Conservation (phyloP, 176 grass and related monocot species). For the Tillandsia fasciculata region DNA sequence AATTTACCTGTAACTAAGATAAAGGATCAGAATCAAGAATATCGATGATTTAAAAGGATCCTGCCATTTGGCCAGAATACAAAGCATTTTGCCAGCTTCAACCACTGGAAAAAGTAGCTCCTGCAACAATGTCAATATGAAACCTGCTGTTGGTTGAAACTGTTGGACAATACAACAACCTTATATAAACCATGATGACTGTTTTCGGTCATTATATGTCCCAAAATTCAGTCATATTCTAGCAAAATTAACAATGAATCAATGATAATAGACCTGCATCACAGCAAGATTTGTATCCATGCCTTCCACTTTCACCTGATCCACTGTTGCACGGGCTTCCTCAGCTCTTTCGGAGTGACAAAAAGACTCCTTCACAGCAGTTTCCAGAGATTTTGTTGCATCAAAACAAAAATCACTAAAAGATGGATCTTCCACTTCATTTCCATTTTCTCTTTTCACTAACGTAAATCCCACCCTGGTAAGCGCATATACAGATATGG, state of each 20-base stretch:
- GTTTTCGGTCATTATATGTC: no score
- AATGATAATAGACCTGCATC: conserved; percentile 40
- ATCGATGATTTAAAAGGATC: conserved; percentile 72
- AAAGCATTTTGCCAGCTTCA: conserved; percentile 55
- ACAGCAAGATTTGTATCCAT: conserved; percentile 71
- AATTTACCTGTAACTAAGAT: conserved; percentile 55
- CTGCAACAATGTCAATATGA: conserved; percentile 25
- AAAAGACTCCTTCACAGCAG: conserved; percentile 80
- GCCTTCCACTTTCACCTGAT: conserved; percentile 78
- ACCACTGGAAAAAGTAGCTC: conserved; percentile 82
- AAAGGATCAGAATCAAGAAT: conserved; percentile 65
- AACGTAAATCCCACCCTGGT: conserved; percentile 51
- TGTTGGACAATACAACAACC: no score
- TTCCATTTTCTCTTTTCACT: conserved; percentile 31
- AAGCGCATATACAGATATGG: conserved; percentile 44
- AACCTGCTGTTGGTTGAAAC: no score
- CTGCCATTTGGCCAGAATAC: conserved; percentile 65
- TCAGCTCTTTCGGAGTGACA: conserved; percentile 59
- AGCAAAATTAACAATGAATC: not conserved
- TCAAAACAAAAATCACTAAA: conserved; percentile 47
- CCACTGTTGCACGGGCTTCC: conserved; percentile 54
- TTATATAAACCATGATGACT: no score
- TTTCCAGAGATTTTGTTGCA: conserved; percentile 47
- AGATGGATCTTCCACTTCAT: conserved; percentile 26
- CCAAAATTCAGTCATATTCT: not conserved